A percentile compares a stretch with the other conserved stretches of the same genome.
Conservation (phyloP, 2,329 filamentous ascomycete genomes). For the Aureobasidium mangrovei region DNA sequence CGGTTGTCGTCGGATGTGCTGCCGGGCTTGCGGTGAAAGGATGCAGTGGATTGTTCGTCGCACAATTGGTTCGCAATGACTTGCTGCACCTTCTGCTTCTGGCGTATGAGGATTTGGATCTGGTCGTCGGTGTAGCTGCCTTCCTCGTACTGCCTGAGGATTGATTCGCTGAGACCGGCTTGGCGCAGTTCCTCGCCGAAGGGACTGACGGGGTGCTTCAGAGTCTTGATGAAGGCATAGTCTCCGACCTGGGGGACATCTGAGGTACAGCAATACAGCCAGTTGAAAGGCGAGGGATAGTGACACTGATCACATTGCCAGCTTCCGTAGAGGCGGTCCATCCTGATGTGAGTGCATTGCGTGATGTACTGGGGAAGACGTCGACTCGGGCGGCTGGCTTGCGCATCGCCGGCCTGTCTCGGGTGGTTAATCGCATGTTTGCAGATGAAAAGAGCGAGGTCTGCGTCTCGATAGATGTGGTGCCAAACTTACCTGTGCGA, state of each 20-base stretch:
- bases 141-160: conserved; percentile 34
- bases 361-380: conserved; percentile 10
- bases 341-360: conserved; percentile 58
- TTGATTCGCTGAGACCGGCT: conserved; percentile 31
- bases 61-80: conserved; percentile 16
- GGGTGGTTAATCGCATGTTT: background rate
- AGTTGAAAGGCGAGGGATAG: conserved; percentile 51
- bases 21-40: background rate
- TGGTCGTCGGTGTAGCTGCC: conserved; percentile 37
- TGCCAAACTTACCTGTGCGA: background rate
- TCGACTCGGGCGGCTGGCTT: background rate
- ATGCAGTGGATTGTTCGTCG: background rate
- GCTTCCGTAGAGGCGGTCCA: conserved; percentile 55
- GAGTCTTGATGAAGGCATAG: background rate
- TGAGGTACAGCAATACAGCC: conserved; percentile 65
- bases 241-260: conserved; percentile 33
- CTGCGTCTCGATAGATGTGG: too few species aligned
- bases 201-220: background rate
- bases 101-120: conserved; percentile 32
- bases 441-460: background rate
- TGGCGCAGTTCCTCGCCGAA: conserved; percentile 13
- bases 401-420: background rate
- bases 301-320: conserved; percentile 52
- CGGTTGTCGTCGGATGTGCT: background rate
- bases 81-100: conserved; percentile 31